Base-by-base conservation (phyloP, 2,329 filamentous ascomycete genomes). In the Phialemonium atrogriseum region DNA sequence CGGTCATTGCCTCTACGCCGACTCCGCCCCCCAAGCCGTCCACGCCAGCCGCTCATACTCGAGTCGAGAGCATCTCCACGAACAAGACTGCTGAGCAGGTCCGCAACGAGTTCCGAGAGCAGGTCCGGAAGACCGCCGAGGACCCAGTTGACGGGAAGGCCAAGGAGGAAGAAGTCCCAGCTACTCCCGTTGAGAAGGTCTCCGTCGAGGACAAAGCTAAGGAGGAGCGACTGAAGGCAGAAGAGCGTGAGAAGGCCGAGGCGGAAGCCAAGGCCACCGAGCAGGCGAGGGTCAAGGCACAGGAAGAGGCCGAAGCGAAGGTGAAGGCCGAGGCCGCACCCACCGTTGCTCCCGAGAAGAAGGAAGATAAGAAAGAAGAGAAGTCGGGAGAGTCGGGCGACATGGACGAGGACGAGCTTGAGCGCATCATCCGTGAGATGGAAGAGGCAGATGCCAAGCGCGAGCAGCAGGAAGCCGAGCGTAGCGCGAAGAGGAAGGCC, bases 21-120 rank as follows among this genome's bases (percentile, higher is more conserved):
- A 89, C 86, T 0, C 84, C 85, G 7, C 85, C 87, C 10, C 84
- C 85, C 15, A 87, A 86, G 49, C 68, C 80, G 3, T 65, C 73
- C 8, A 87, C 73, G 25, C 68, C 77, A n/a, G n/a, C n/a, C 13
- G 68, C 80, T 13, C 84, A 91, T 47, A 61, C 60, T 33, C 80
- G 84, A 24, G 68, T 76, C 11, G 85, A 93, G 31, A 88, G 80
- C 58, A 71, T 61, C n/a, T 55, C 62, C 13, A 67, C 67, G 15
- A 64, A 64, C 24, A 91, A 91, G 69, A 81, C 50, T 11, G 47
- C 18, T 11, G 41, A 51, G 35, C 32, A 33, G 13, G 24, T 24
- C 18, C 11, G 33, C 13, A 40, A 38, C 22, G 41, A 52, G 34
- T 12, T 7, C 10, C 5, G 27, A 37, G 27, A 49, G 81, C 82